Evolutionary conservation across 2,329 filamentous ascomycete species (phyloP).

Genomic region (Remersonia thermophila): DNA sequence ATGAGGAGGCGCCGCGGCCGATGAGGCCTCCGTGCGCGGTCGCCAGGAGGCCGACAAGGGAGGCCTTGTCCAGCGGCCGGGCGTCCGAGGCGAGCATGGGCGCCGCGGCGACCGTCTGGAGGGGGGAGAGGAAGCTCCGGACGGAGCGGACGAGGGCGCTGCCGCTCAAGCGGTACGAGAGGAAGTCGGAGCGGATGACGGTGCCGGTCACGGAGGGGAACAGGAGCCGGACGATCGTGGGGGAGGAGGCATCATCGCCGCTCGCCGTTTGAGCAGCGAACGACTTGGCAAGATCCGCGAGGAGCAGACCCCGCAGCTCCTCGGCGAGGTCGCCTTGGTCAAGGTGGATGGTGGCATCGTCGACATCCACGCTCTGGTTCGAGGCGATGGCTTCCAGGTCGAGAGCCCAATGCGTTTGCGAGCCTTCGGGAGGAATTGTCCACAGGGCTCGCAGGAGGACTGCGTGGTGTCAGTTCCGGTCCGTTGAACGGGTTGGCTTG

Average conservation of each 20-base stretch:
- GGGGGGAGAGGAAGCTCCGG: slow-evolving; percentile 5
- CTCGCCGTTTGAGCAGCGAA: background rate
- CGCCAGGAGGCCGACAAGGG: background rate
- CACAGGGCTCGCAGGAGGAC: background rate
- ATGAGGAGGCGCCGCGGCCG: background rate
- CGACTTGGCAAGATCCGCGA: background rate
- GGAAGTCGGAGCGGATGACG: slow-evolving; percentile 6
- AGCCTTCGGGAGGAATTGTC: background rate
- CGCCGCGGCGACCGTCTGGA: slow-evolving; percentile 1
- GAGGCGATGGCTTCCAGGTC: background rate
- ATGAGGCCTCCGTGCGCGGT: background rate
- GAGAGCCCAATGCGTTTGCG: slow-evolving; percentile 1
- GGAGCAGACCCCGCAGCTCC: background rate
- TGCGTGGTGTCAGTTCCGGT: background rate
- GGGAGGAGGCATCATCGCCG: background rate
- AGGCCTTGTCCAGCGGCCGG: background rate
- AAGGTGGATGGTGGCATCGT: background rate
- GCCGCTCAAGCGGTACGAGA: slow-evolving; percentile 6
- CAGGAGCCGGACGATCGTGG: slow-evolving; percentile 3
- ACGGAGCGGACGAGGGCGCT: slow-evolving; percentile 1
- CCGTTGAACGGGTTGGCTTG: background rate
- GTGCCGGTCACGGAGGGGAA: slow-evolving; percentile 4
- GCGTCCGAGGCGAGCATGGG: background rate
- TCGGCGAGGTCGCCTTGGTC: background rate
- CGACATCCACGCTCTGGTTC: background rate